Evolutionary conservation across 106 monocot species (phyloP).

Genomic region (Phalaenopsis equestris): DNA sequence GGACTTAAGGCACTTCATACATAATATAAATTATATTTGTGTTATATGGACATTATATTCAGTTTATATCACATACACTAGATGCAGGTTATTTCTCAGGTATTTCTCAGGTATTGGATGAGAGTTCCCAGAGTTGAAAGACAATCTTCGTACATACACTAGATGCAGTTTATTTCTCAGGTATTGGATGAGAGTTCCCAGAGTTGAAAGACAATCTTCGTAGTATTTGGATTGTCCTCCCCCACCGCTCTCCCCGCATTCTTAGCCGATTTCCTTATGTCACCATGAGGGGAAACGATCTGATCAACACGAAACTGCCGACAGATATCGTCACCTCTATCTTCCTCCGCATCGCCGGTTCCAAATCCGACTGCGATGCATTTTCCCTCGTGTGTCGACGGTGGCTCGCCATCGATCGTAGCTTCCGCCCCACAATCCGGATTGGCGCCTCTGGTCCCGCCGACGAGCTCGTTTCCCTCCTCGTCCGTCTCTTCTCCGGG

Average conservation of each 20-base stretch:
- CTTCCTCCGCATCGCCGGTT: conserved; percentile 25
- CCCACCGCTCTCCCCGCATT: not conserved
- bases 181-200: no score
- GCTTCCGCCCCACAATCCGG: conserved; percentile 41
- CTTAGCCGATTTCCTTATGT: not conserved
- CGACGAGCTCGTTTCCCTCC: conserved; percentile 19
- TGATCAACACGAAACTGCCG: conserved; percentile 43
- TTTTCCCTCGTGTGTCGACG: conserved; percentile 50
- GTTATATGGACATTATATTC: no score
- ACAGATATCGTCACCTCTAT: conserved; percentile 35
- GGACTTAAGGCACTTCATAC: no score
- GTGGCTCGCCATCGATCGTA: conserved; percentile 63
- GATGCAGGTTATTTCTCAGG: no score
- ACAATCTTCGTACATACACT: no score
- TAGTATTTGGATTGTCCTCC: not conserved
- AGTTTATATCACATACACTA: no score
- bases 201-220: no score
- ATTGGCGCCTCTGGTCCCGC: conserved; percentile 47
- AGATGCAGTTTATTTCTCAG: no score
- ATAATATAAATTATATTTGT: no score
- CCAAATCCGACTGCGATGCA: conserved; percentile 41
- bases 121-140: no score
- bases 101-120: no score
- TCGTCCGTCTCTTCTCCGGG: conserved; percentile 41
- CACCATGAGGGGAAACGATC: conserved; percentile 38